Evolutionary conservation across 169 alveolate genomes (phyloP).

Genomic region (Neospora caninum): DNA sequence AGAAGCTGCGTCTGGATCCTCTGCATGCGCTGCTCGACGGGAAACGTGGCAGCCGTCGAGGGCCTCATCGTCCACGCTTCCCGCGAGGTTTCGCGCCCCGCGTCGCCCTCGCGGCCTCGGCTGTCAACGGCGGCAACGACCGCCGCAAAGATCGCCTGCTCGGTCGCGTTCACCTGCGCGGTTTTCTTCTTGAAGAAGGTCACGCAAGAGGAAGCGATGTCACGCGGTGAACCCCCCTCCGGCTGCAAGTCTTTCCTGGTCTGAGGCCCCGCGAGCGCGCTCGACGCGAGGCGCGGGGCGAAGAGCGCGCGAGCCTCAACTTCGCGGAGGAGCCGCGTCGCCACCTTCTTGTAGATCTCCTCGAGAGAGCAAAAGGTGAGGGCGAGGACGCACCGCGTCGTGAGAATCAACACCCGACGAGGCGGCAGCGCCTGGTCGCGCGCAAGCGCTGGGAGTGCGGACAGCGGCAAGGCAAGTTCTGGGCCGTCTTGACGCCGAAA

Average conservation of each 20-base stretch:
- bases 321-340: not conserved
- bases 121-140: not conserved
- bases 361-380: slow-evolving; percentile 1
- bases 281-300: no score
- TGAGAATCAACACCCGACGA: not conserved
- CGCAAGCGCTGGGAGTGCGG: not conserved
- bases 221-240: not conserved
- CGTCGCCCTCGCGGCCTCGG: not conserved
- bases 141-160: not conserved
- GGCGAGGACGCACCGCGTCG: not conserved
- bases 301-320: not conserved
- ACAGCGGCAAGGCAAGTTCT: not conserved
- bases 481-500: not conserved
- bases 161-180: not conserved
- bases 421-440: slow-evolving; percentile 10
- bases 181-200: not conserved
- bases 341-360: not conserved
- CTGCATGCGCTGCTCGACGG: not conserved
- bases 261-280: no score
- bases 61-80: not conserved
- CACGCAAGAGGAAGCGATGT: not conserved
- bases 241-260: not conserved
- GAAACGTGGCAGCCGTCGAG: not conserved
- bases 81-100: not conserved
- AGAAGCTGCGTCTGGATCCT: not conserved